Evolutionary conservation across 2,329 filamentous ascomycete genomes (phyloP).

Genomic region (Periconia digitata): DNA sequence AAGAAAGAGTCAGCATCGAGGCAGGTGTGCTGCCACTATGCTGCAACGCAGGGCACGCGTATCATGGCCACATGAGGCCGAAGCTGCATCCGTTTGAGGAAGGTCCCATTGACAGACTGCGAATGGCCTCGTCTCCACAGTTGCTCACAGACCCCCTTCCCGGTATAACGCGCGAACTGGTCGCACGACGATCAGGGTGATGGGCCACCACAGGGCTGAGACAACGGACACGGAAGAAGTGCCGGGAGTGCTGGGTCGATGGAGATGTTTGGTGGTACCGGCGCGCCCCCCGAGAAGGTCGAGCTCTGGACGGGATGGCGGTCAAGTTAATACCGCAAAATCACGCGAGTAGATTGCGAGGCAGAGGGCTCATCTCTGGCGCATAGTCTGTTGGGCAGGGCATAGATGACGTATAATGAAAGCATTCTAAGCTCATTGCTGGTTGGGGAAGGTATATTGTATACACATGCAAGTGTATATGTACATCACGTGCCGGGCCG

Average conservation of each 20-base stretch:
- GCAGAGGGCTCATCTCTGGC: not conserved
- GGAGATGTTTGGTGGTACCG: not conserved
- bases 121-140: not conserved
- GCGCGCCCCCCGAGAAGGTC: not conserved
- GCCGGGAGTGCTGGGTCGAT: not conserved
- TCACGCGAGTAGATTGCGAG: not conserved
- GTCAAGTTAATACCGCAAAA: conserved; percentile 1
- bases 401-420: conserved; percentile 5
- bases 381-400: not conserved
- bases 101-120: not conserved
- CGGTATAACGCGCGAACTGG: not conserved
- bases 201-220: conserved; percentile 11
- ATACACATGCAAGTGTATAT: too few species aligned
- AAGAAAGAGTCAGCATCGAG: not conserved
- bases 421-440: conserved; percentile 15
- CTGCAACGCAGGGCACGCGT: not conserved
- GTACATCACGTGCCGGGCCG: too few species aligned
- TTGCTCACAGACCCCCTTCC: not conserved
- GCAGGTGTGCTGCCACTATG: too few species aligned
- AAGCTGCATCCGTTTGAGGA: not conserved
- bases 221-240: conserved; percentile 1
- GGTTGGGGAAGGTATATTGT: conserved; percentile 23
- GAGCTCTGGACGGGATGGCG: conserved; percentile 1
- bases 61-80: not conserved
- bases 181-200: not conserved